Conservation (phyloP, 2,329 filamentous ascomycete genomes). For the Exophiala xenobiotica region DNA sequence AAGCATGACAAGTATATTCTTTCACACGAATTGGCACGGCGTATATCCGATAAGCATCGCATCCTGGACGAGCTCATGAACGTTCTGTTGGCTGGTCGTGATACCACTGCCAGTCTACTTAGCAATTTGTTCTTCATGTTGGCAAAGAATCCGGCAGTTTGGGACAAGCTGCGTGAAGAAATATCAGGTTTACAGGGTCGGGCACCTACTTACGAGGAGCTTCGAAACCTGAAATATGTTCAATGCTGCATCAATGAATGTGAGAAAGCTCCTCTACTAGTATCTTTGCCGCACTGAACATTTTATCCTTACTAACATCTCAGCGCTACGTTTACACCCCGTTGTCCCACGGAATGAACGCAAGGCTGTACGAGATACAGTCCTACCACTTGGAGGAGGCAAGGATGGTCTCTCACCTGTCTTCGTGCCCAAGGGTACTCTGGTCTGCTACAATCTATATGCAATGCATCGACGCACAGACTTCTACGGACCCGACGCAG, state of each 20-base stretch:
- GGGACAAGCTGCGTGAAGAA: slow-evolving; percentile 43
- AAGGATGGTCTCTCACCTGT: slow-evolving; percentile 47
- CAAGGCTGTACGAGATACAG: slow-evolving; percentile 40
- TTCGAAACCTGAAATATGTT: slow-evolving; percentile 23
- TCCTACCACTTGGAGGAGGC: slow-evolving; percentile 51
- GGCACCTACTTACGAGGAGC: slow-evolving; percentile 19
- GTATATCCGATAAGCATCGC: slow-evolving; percentile 15
- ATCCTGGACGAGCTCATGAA: slow-evolving; percentile 33
- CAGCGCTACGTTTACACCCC: slow-evolving; percentile 45
- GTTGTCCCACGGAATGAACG: slow-evolving; percentile 42
- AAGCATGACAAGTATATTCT: slow-evolving; percentile 22
- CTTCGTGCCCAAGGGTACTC: slow-evolving; percentile 48
- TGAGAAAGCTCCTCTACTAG: background rate
- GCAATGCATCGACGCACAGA: too few relatives aligned
- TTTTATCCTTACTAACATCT: background rate
- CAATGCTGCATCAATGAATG: slow-evolving; percentile 31
- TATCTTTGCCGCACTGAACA: too few relatives aligned
- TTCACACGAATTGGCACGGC: slow-evolving; percentile 20
- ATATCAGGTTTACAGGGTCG: slow-evolving; percentile 16
- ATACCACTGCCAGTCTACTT: slow-evolving; percentile 39
- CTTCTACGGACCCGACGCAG: too few relatives aligned
- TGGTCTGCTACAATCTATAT: too few relatives aligned
- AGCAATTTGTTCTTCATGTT: slow-evolving; percentile 35
- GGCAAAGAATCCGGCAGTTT: slow-evolving; percentile 36
- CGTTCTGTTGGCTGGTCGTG: slow-evolving; percentile 38